Conservation (phyloP, 495 filamentous ascomycete genomes). For the Penicillium manginii region DNA sequence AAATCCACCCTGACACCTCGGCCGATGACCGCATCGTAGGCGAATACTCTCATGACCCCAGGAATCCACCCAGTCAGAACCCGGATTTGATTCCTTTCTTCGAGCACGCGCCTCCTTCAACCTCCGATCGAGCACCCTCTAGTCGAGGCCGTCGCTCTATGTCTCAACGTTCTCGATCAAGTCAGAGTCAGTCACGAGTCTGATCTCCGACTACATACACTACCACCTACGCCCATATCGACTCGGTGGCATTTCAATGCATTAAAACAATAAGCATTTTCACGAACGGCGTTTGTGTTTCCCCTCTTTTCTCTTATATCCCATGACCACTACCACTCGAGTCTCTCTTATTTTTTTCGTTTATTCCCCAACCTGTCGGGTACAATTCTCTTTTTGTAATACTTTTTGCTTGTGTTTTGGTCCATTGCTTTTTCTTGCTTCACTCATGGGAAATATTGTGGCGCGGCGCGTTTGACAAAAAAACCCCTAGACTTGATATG, state of each 20-base stretch:
- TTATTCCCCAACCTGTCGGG: not conserved
- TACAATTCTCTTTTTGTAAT: conserved; percentile 10
- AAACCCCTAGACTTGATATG: not conserved
- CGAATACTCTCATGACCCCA: conserved; percentile 43
- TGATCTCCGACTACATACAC: conserved; percentile 9
- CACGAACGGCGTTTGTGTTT: conserved; percentile 5
- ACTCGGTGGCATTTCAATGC: not conserved
- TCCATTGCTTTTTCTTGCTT: conserved; percentile 3
- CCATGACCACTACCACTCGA: not conserved
- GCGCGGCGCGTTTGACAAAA: not conserved
- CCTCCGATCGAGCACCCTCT: conserved; percentile 37
- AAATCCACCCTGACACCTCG: conserved; percentile 61
- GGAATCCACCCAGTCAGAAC: conserved; percentile 62
- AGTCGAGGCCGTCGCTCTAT: conserved; percentile 42
- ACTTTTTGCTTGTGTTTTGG: conserved; percentile 5
- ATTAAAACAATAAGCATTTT: conserved; percentile 3
- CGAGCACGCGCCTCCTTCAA: conserved; percentile 42
- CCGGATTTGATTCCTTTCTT: conserved; percentile 58
- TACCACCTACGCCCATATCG: not conserved
- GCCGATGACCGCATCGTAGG: conserved; percentile 58
- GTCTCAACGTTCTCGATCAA: conserved; percentile 46
- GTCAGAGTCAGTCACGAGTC: conserved; percentile 37
- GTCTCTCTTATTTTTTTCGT: conserved; percentile 9
- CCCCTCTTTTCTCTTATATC: conserved; percentile 12
- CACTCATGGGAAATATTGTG: not conserved